Evolutionary conservation across 108 stramenopile species (phyloP).

Genomic region (Cafeteria roenbergensis): DNA sequence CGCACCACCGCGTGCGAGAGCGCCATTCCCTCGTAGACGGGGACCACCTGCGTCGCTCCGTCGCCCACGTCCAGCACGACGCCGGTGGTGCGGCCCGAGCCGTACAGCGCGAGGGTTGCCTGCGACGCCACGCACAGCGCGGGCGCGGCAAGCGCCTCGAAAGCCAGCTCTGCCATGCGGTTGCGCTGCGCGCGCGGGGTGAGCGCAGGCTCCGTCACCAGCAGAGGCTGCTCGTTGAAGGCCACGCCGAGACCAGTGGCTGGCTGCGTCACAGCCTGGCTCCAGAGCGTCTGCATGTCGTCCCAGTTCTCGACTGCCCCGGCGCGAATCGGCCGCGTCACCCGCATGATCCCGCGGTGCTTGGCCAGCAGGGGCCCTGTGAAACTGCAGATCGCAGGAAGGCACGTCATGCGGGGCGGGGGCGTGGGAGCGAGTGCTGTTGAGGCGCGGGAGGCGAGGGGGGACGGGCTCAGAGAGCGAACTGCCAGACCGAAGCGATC

Average conservation of each 20-base stretch:
- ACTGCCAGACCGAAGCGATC: too few relatives aligned
- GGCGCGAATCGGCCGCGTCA: background rate
- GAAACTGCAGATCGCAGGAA: too few relatives aligned
- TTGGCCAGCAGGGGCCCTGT: too few relatives aligned
- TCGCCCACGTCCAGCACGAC: slow-evolving; percentile 92
- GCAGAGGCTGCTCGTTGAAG: slow-evolving; percentile 63
- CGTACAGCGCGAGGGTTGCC: slow-evolving; percentile 85
- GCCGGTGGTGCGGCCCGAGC: slow-evolving; percentile 83
- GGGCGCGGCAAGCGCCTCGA: slow-evolving; percentile 76
- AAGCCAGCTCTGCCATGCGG: slow-evolving; percentile 71
- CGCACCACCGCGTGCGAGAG: slow-evolving; percentile 77
- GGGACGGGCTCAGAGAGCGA: too few relatives aligned
- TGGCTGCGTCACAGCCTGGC: background rate
- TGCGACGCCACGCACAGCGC: slow-evolving; percentile 75
- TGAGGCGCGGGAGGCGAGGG: too few relatives aligned
- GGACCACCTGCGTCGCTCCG: slow-evolving; percentile 83
- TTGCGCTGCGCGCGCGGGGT: slow-evolving; percentile 77
- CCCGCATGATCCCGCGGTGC: background rate
- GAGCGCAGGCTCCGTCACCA: slow-evolving; percentile 83
- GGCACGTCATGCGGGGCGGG: too few relatives aligned
- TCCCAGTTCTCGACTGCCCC: background rate
- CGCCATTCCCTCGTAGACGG: slow-evolving; percentile 92
- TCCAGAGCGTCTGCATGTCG: background rate
- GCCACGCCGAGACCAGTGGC: background rate
- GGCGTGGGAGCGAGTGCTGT: too few relatives aligned